These are phyloP conservation scores for Scenedesmus sp. DNA, from an alignment of 163 green algal species.

Conservation along the genomic window DNA sequence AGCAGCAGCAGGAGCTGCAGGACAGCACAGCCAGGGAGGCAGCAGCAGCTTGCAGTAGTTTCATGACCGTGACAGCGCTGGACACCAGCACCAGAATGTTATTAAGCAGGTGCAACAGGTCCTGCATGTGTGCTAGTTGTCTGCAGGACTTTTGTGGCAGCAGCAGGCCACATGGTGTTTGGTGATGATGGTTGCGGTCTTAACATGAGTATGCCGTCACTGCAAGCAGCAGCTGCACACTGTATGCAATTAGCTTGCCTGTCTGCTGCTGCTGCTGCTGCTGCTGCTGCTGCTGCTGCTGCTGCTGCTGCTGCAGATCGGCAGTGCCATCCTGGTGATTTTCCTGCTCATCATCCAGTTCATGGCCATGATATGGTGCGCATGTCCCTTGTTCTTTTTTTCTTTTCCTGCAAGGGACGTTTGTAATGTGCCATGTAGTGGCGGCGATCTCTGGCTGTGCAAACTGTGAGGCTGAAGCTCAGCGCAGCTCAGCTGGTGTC, in stretches of 20 bases:
- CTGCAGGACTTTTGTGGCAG: neutral
- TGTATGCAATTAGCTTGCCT: neutral
- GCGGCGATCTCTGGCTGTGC: neutral
- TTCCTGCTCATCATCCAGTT: constrained; percentile 52
- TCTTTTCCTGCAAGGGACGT: neutral
- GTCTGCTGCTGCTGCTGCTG: neutral
- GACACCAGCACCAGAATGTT: neutral
- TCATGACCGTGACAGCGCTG: too few relatives aligned
- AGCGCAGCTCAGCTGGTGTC: neutral
- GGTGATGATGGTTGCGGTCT: neutral
- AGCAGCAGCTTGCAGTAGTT: neutral
- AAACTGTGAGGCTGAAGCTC: neutral
- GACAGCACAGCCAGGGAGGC: neutral
- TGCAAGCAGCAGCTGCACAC: neutral
- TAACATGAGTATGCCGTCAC: neutral
- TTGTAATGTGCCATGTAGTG: neutral
- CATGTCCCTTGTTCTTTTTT: neutral
- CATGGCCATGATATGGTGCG: constrained; percentile 43
- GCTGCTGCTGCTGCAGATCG: constrained; percentile 25
- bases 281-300: neutral
- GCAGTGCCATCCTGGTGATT: constrained; percentile 42
- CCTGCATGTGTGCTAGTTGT: neutral
- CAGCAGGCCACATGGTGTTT: neutral
- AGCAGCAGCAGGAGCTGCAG: neutral
- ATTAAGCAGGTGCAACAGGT: neutral